Conservation (phyloP, 2,329 filamentous ascomycete genomes). For the Trichoderma endophyticum region DNA sequence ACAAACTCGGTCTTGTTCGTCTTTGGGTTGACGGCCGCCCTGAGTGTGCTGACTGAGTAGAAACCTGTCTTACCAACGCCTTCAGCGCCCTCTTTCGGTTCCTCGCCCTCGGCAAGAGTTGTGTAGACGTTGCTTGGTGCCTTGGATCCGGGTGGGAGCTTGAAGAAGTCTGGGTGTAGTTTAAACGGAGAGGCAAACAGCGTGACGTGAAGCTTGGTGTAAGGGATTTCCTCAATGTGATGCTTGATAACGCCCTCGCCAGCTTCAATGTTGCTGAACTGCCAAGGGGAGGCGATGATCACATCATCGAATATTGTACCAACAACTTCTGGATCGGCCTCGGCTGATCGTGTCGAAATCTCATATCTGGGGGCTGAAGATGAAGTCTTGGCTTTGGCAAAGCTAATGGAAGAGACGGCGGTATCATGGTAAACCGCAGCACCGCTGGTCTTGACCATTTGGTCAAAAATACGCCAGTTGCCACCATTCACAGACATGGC, state of each 20-base stretch:
- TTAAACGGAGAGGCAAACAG: constrained; percentile 75
- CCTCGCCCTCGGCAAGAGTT: constrained; percentile 64
- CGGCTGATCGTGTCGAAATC: constrained; percentile 31
- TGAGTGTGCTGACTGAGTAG: constrained; percentile 79
- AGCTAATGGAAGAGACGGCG: constrained; percentile 59
- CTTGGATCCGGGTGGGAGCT: constrained; percentile 51
- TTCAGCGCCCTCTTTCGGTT: constrained; percentile 46
- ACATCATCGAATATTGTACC: constrained; percentile 69
- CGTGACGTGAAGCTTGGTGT: constrained; percentile 83
- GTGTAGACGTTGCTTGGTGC: constrained; percentile 79
- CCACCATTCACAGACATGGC: constrained; percentile 77
- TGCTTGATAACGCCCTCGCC: constrained; percentile 63
- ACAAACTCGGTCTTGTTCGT: constrained; percentile 53
- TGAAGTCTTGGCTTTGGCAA: constrained; percentile 41
- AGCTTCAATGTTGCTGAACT: constrained; percentile 68
- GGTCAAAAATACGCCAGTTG: constrained; percentile 92
- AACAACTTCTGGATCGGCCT: constrained; percentile 36
- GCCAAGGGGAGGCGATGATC: constrained; percentile 77
- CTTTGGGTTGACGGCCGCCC: constrained; percentile 58
- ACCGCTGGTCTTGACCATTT: constrained; percentile 66
- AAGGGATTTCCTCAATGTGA: constrained; percentile 75
- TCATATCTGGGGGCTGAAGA: constrained; percentile 45
- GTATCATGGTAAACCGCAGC: constrained; percentile 64
- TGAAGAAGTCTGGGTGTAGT: constrained; percentile 73
- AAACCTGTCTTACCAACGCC: constrained; percentile 74